Evolutionary conservation across 805 yeast species (phyloP).

Genomic region (Candida tallmaniae): DNA sequence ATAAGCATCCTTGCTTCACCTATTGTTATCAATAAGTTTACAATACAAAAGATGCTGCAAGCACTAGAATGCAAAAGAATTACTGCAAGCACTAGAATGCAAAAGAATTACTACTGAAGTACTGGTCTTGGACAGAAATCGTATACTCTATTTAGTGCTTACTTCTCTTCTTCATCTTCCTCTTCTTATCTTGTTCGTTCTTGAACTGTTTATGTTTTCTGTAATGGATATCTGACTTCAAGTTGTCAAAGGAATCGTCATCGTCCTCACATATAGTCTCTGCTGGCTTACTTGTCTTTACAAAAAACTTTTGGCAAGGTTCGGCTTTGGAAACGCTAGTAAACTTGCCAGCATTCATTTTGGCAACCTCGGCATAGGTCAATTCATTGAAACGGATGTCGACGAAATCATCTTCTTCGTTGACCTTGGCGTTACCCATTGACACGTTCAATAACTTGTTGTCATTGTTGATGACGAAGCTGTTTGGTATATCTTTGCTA

Average conservation of each 20-base stretch:
- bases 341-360: neutral
- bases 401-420: constrained; percentile 25
- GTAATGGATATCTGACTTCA: constrained; percentile 15
- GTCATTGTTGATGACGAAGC: constrained; percentile 26
- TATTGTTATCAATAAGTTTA: too few species aligned
- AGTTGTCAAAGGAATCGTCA: constrained; percentile 10
- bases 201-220: constrained; percentile 15
- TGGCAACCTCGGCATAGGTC: constrained; percentile 39
- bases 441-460: constrained; percentile 26
- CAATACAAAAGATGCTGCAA: too few species aligned
- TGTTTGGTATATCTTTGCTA: constrained; percentile 18
- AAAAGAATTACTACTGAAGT: too few species aligned
- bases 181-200: constrained; percentile 9
- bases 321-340: too few species aligned
- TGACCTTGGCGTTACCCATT: constrained; percentile 22
- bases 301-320: neutral
- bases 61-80: too few species aligned
- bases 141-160: too few species aligned
- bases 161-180: constrained; percentile 3
- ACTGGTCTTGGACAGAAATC: too few species aligned
- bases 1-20: too few species aligned
- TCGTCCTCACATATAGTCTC: constrained; percentile 1
- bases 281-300: constrained; percentile 32
- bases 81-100: too few species aligned
- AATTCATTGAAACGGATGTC: constrained; percentile 32